Percentiles rank a stretch among this genome's conserved stretches.
These are phyloP conservation scores for Populus simonii DNA, from an alignment of 345 rosid species.

Conservation along the genomic window DNA sequence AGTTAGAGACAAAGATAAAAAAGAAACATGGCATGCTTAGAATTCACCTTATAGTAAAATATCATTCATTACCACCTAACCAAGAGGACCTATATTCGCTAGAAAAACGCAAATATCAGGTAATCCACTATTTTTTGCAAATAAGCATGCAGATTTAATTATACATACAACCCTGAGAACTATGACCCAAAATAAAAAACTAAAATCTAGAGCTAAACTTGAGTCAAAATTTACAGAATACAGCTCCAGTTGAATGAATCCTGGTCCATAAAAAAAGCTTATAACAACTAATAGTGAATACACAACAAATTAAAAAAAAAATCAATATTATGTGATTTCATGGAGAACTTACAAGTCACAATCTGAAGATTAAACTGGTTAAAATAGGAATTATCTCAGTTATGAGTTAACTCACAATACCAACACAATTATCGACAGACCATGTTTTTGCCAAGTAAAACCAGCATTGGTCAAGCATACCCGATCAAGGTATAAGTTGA, in stretches of 20 bases:
- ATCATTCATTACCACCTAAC: neutral
- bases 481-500: conserved; percentile 3
- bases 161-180: neutral
- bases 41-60: neutral
- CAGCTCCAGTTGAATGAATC: neutral
- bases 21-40: neutral
- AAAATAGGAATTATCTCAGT: conserved; percentile 8
- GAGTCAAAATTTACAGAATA: neutral
- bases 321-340: conserved; percentile 5
- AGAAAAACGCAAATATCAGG: neutral
- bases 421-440: conserved; percentile 10
- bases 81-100: neutral
- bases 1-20: neutral
- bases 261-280: neutral
- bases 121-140: neutral
- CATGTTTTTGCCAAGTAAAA: conserved; percentile 6
- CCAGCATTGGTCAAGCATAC: conserved; percentile 8
- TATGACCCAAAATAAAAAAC: neutral
- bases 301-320: neutral
- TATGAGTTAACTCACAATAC: conserved; percentile 9
- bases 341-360: conserved; percentile 10
- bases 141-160: neutral
- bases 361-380: conserved; percentile 6
- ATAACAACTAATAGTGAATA: neutral
- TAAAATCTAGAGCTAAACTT: neutral